These are phyloP conservation scores for Pythium phragmitis DNA, from an alignment of 352 stramenopile species.

Conservation along the genomic window DNA sequence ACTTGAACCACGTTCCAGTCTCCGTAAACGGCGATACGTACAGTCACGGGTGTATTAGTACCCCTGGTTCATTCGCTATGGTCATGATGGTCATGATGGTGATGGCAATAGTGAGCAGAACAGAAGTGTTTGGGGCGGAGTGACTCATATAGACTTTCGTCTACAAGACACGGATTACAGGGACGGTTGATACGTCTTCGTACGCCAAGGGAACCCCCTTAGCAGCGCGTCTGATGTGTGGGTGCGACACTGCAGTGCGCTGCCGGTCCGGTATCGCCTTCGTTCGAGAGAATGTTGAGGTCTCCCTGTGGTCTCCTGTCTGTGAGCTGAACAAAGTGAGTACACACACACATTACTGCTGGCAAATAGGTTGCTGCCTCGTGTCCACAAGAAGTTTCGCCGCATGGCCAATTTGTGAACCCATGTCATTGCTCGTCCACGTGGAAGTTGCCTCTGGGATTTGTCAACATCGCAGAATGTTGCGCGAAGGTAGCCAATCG, in stretches of 20 bases:
- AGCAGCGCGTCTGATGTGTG: too few species aligned
- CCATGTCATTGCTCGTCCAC: slow-evolving; percentile 25
- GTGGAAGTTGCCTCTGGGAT: slow-evolving; percentile 28
- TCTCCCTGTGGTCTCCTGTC: not conserved
- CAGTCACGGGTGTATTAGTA: slow-evolving; percentile 7
- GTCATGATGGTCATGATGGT: too few species aligned
- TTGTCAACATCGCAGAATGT: slow-evolving; percentile 9
- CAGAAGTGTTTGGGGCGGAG: too few species aligned
- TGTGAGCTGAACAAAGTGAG: too few species aligned
- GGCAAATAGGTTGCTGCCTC: not conserved
- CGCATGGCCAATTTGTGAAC: slow-evolving; percentile 7
- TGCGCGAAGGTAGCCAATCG: slow-evolving; percentile 22
- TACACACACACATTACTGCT: not conserved
- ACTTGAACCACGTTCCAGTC: not conserved
- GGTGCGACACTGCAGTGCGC: not conserved
- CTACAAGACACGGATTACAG: too few species aligned
- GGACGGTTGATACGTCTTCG: too few species aligned
- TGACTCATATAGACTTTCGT: too few species aligned
- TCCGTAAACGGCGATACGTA: slow-evolving; percentile 22
- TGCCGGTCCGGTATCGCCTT: not conserved
- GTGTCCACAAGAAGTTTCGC: slow-evolving; percentile 15
- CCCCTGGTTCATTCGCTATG: not conserved
- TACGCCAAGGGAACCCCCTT: too few species aligned
- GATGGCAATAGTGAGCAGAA: too few species aligned
- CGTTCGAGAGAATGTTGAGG: not conserved